Base-by-base conservation (phyloP, 305 asterid genomes). In the Fraxinus dipetala region DNA sequence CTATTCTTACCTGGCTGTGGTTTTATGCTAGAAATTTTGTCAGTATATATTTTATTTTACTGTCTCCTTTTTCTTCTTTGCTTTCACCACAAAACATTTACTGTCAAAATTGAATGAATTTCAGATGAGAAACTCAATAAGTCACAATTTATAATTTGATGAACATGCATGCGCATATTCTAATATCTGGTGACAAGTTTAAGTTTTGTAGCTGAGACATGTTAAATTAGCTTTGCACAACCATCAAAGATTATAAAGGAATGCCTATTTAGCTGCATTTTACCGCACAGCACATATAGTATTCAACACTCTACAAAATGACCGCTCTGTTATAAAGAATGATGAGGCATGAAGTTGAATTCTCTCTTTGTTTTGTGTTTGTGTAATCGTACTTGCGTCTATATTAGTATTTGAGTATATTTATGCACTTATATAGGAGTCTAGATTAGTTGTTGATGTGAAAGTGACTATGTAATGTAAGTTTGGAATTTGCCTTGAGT, bases 401-500 rank as follows among this genome's bases (percentile, higher is more conserved):
- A 56, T 18, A 18, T 20, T 59, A 7, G 69, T 1, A 20, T 20
- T 59, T 59, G 69, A 7, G 28, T 59, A 59, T 59, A 59, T 7
- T 56, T 56, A 20, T 59, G 30, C 30, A 59, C 69, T 20, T 59
- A 20, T 59, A 20, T 59, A 7, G 67, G 28, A 56, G 28, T 56
- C 28, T 18, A 35, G 16, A 34, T 35, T 40, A 18, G 16, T 74
- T 5, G 56, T 74, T 30, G 30, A 79, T 43, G 73, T 54, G 45
- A 59, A 78, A 78, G 38, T 48, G 28, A 63, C 75, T 76, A 10
- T 76, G 78, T 48, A 0, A 16, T 38, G 30, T 56, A 72, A 76
- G 74, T 67, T 78, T 83, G 78, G 67, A 40, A 72, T 82, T 76
- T 79, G 26, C 78, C 75, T 63, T 69, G 70, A 65, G 72, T 40